These are phyloP conservation scores for Galeopsis tetrahit DNA, from an alignment of 257 asterid genomes.

Conservation along the genomic window DNA sequence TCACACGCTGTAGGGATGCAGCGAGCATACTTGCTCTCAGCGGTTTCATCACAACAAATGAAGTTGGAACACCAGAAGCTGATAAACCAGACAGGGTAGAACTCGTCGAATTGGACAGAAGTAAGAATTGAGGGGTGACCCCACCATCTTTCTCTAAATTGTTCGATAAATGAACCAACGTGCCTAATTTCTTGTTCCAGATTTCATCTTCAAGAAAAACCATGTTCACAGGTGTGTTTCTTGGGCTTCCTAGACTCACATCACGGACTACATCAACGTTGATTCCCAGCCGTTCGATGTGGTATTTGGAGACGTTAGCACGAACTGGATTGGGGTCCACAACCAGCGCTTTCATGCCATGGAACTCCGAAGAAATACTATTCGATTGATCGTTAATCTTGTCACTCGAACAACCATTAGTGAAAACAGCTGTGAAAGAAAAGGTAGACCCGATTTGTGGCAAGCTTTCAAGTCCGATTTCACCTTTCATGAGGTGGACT, in stretches of 20 bases:
- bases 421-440: slow-evolving; percentile 82
- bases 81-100: slow-evolving; percentile 38
- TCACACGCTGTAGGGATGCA: slow-evolving; percentile 79
- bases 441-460: slow-evolving; percentile 87
- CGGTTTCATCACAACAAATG: slow-evolving; percentile 68
- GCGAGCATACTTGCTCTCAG: slow-evolving; percentile 84
- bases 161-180: slow-evolving; percentile 36
- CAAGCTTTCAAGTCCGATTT: slow-evolving; percentile 77
- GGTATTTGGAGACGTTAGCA: slow-evolving; percentile 72
- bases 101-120: slow-evolving; percentile 63
- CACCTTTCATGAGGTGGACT: slow-evolving; percentile 97
- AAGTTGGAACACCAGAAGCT: slow-evolving; percentile 40
- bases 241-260: slow-evolving; percentile 36
- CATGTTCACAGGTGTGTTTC: slow-evolving; percentile 41
- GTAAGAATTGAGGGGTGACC: slow-evolving; percentile 48
- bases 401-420: slow-evolving; percentile 45
- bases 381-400: slow-evolving; percentile 36
- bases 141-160: slow-evolving; percentile 37
- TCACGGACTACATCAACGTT: slow-evolving; percentile 59
- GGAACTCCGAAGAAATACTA: slow-evolving; percentile 58
- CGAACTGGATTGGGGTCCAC: slow-evolving; percentile 81
- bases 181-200: slow-evolving; percentile 60
- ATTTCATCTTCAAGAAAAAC: slow-evolving; percentile 77
- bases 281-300: slow-evolving; percentile 79
- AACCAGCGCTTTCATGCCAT: slow-evolving; percentile 73